These are phyloP conservation scores for Tolypocladium ophioglossoides DNA, from an alignment of 2,329 filamentous ascomycete genomes.

Conservation along the genomic window DNA sequence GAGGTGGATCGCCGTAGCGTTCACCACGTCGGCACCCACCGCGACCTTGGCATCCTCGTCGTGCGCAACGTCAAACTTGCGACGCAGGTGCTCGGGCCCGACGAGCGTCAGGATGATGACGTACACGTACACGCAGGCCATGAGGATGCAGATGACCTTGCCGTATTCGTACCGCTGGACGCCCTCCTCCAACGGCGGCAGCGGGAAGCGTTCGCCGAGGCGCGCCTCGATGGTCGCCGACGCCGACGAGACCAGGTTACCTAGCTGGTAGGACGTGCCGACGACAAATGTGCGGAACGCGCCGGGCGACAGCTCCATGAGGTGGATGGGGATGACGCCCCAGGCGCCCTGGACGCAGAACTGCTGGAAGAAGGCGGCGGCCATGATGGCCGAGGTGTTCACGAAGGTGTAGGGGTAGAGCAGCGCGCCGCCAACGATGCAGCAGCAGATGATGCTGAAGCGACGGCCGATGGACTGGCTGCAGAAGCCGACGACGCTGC, in stretches of 20 bases:
- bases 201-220: conserved; percentile 64
- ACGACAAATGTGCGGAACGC: conserved; percentile 66
- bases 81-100: conserved; percentile 44
- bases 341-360: conserved; percentile 70
- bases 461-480: conserved; percentile 61
- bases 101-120: conserved; percentile 51
- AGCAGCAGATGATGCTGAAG: conserved; percentile 56
- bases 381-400: conserved; percentile 52
- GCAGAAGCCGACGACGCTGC: conserved; percentile 54
- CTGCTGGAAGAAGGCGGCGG: conserved; percentile 75
- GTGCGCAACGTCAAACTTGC: conserved; percentile 39
- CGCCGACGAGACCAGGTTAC: conserved; percentile 60
- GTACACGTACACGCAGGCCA: conserved; percentile 68
- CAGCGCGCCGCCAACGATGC: conserved; percentile 58
- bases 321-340: conserved; percentile 66
- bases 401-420: conserved; percentile 77
- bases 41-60: conserved; percentile 37
- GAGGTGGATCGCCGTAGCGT: not conserved
- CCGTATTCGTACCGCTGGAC: conserved; percentile 60
- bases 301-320: conserved; percentile 67
- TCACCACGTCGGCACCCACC: conserved; percentile 27
- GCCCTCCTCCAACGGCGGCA: conserved; percentile 42
- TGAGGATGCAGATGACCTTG: conserved; percentile 82
- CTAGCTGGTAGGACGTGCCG: conserved; percentile 65
- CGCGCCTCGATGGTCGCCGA: conserved; percentile 68